Evolutionary conservation across 2,329 filamentous ascomycete species (phyloP), one percentile per base, ranked within the genome.

Genomic region (Spiromastix sp.): DNA sequence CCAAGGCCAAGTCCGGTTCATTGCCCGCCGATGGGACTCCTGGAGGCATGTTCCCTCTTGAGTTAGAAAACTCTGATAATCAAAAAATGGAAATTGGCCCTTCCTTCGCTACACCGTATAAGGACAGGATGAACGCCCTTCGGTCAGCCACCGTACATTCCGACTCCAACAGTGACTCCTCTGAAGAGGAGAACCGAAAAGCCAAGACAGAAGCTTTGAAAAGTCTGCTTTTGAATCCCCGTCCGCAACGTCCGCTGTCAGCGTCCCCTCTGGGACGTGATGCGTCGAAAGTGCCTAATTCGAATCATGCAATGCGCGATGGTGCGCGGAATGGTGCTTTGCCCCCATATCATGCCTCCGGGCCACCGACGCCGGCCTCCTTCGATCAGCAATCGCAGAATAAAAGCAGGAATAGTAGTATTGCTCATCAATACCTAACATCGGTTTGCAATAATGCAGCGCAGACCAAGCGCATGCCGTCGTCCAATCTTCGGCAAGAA

Each of bases 31-130:
- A 68, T 39, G 61, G 56, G 27, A 61, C 66, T 2, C 57, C 68
- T 19, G 67, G 68, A 34, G 71, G 70, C 16, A 70, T 83, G 19
- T 82, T 85, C 40, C 57, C 75, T 5, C 70, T 77, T 42, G 85
- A 93, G 51, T 63, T 86, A 30, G 77, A 84, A 43, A 71, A 71
- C 16, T 70, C 67, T 12, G 55, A 65, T n/a, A 59, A 57, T 26
- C 66, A 36, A 13, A 65, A 66, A 28, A 67, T 62, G 30, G 63
- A 67, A 19, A 71, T 77, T 45, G 80, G 71, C 3, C 77, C 77
- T 18, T 71, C 79, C 2, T 83, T 84, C 53, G 78, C 80, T 4
- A 80, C 78, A 10, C 59, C 64, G 6, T 67, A 64, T 41, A 60
- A 59, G 39, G 60, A 67, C 40, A 56, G 62, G 34, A 65, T 67